Evolutionary conservation across 2,329 filamentous ascomycete species (phyloP).

Genomic region (Pyricularia pennisetigena): DNA sequence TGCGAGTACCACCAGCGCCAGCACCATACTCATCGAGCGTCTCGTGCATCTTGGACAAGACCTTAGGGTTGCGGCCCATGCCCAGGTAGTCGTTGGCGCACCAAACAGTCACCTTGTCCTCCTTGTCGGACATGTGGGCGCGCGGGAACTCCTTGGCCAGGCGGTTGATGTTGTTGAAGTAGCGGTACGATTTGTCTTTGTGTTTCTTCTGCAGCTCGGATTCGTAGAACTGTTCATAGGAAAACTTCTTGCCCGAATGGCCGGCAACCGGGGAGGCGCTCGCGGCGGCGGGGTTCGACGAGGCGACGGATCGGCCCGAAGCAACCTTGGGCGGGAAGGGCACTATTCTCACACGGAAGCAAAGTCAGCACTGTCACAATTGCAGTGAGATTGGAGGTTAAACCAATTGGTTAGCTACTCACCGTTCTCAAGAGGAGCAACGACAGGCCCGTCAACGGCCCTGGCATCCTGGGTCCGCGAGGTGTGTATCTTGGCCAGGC

Average conservation of each 20-base stretch:
- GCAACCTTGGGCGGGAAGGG: constrained; percentile 22
- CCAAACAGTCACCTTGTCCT: constrained; percentile 92
- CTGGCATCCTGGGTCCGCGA: constrained; percentile 68
- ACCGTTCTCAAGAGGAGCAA: constrained; percentile 40
- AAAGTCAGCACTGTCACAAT: constrained; percentile 7
- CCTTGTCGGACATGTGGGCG: constrained; percentile 75
- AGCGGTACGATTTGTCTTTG: constrained; percentile 98
- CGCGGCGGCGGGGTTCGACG: constrained; percentile 8
- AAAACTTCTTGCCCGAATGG: constrained; percentile 52
- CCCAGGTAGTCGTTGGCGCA: constrained; percentile 98
- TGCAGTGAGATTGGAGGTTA: background rate
- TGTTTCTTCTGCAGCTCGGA: constrained; percentile 94
- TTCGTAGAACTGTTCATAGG: constrained; percentile 86
- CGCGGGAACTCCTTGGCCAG: constrained; percentile 92
- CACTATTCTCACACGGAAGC: constrained; percentile 14
- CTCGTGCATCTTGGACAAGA: constrained; percentile 86
- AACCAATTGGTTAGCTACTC: constrained; percentile 12
- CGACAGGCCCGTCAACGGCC: constrained; percentile 54
- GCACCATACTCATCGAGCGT: constrained; percentile 92
- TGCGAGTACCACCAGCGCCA: constrained; percentile 88
- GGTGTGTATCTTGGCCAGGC: constrained; percentile 65
- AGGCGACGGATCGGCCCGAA: constrained; percentile 5
- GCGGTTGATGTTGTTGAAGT: constrained; percentile 99
- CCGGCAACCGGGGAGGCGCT: constrained; percentile 13
- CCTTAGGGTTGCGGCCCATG: constrained; percentile 86